Conservation (phyloP, 495 filamentous ascomycete genomes). For the Bacidia rubella region DNA sequence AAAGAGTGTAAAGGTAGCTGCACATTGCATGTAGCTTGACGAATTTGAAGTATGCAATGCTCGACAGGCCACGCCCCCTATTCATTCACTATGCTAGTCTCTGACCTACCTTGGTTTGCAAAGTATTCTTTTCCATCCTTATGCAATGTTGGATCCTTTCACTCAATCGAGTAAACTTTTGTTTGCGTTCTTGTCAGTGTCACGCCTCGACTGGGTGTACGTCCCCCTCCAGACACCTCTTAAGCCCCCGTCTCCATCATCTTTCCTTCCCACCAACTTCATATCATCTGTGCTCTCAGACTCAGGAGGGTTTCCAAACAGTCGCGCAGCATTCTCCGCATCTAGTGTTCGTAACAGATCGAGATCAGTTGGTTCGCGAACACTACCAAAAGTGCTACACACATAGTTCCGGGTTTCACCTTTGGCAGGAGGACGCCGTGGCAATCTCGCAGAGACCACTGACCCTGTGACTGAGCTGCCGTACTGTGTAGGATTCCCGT, state of each 20-base stretch:
- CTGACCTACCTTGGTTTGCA: too few species aligned
- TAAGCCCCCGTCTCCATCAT: constrained; percentile 6
- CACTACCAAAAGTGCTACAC: too few species aligned
- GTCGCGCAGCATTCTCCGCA: not conserved
- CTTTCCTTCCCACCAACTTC: constrained; percentile 4
- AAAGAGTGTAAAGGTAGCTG: too few species aligned
- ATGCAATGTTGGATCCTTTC: not conserved
- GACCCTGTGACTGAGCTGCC: not conserved
- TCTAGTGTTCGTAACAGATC: constrained; percentile 3
- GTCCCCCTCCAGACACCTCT: constrained; percentile 9
- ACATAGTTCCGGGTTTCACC: too few species aligned
- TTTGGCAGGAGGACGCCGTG: too few species aligned
- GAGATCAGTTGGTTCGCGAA: not conserved
- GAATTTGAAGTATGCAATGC: too few species aligned
- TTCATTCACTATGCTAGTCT: too few species aligned
- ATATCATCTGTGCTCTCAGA: not conserved
- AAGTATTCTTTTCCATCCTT: too few species aligned
- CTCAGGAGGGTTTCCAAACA: not conserved
- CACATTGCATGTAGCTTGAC: too few species aligned
- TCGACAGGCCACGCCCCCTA: too few species aligned
- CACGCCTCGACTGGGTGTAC: not conserved
- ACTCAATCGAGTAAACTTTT: constrained; percentile 8
- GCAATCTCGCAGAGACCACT: too few species aligned
- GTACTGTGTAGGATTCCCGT: too few species aligned
- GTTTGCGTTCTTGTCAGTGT: not conserved